Conservation (phyloP, 345 rosid species). For the Zanthoxylum bungeanum region DNA sequence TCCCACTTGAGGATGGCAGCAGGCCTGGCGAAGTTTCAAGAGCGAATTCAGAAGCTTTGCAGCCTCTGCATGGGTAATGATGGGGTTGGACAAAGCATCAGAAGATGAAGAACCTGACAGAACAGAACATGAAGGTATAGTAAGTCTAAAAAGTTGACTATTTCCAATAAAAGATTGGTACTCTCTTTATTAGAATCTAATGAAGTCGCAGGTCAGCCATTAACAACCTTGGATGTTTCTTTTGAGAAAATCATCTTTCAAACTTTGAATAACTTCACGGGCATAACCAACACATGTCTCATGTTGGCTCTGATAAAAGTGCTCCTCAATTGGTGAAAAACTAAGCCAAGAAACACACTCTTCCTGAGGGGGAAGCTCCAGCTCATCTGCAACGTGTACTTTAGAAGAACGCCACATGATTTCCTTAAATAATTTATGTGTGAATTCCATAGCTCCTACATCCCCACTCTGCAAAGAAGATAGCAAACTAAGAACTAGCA, state of each 20-base stretch:
- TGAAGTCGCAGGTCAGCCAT: constrained; percentile 20
- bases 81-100: constrained; percentile 38
- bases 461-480: constrained; percentile 59
- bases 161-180: not conserved
- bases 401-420: constrained; percentile 99
- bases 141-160: constrained; percentile 1
- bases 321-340: constrained; percentile 90
- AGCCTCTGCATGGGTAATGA: constrained; percentile 80
- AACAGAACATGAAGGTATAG: constrained; percentile 4
- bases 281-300: constrained; percentile 94
- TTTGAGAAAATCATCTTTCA: constrained; percentile 75
- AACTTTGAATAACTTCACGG: constrained; percentile 73
- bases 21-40: constrained; percentile 98
- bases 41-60: constrained; percentile 84
- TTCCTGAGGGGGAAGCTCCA: constrained; percentile 88
- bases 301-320: constrained; percentile 93
- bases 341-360: constrained; percentile 84
- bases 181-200: constrained; percentile 13
- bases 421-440: constrained; percentile 70
- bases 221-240: constrained; percentile 57
- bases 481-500: constrained; percentile 4
- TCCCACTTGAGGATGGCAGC: constrained; percentile 99
- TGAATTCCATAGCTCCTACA: constrained; percentile 66
- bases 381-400: constrained; percentile 82
- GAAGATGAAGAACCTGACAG: constrained; percentile 45